Evolutionary conservation across 208 protist genomes (phyloP).

Genomic region (Jaenimonas drosophilae): DNA sequence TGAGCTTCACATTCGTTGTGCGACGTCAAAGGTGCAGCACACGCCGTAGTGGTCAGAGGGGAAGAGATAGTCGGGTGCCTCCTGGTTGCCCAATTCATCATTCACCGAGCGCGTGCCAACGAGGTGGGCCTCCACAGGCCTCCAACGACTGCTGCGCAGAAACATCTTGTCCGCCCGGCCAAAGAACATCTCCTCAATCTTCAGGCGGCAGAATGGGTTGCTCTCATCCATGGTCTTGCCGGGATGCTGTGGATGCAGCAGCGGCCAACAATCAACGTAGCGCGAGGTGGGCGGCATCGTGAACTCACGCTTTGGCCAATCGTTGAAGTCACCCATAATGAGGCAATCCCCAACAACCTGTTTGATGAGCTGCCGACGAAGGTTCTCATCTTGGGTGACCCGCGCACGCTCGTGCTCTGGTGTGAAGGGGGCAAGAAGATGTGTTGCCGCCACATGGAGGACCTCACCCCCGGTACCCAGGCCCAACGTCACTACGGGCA

Average conservation of each 20-base stretch:
- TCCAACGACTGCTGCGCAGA: conserved; percentile 39
- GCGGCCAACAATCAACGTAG: conserved; percentile 77
- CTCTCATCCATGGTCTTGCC: conserved; percentile 89
- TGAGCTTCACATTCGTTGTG: not conserved
- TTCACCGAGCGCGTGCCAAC: conserved; percentile 81
- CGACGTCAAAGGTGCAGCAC: conserved; percentile 41
- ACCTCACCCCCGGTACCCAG: conserved; percentile 12
- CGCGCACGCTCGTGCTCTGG: conserved; percentile 59
- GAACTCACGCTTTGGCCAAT: conserved; percentile 85
- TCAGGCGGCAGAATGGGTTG: conserved; percentile 88
- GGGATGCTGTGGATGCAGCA: conserved; percentile 43
- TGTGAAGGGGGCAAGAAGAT: conserved; percentile 79
- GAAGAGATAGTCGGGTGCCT: conserved; percentile 79
- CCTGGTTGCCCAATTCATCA: conserved; percentile 59
- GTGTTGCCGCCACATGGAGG: conserved; percentile 41
- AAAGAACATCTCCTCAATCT: conserved; percentile 89
- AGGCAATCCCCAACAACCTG: conserved; percentile 40
- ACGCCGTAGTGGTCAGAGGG: conserved; percentile 89
- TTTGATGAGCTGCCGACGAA: conserved; percentile 48
- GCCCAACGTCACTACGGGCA: conserved; percentile 58
- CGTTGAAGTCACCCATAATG: conserved; percentile 89
- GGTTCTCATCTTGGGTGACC: conserved; percentile 54
- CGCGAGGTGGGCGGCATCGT: conserved; percentile 62
- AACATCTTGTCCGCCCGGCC: conserved; percentile 85
- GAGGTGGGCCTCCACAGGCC: conserved; percentile 61